These are phyloP conservation scores for Capillidium heterosporum DNA, from an alignment of 371 early-diverging fungal genomes.

Conservation along the genomic window DNA sequence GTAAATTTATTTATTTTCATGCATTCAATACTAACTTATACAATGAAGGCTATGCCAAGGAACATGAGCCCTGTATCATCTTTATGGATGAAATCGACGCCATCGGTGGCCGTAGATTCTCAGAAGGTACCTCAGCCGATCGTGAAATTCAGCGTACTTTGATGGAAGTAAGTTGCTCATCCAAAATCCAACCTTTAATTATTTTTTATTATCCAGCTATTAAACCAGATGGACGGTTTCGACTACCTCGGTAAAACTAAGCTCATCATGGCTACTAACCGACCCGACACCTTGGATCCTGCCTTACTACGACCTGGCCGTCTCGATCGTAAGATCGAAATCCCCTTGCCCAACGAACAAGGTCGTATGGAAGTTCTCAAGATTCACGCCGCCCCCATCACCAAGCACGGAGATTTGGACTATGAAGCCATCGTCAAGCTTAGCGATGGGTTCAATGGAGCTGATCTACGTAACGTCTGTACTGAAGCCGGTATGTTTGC, in stretches of 20 bases:
- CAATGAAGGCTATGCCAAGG: slow-evolving; percentile 78
- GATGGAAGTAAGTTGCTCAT: slow-evolving; percentile 53
- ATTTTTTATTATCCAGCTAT: slow-evolving; percentile 23
- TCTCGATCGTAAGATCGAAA: slow-evolving; percentile 98
- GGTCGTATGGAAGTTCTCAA: slow-evolving; percentile 95
- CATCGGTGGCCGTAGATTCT: slow-evolving; percentile 98
- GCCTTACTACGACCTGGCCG: slow-evolving; percentile 97
- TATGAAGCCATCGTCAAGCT: slow-evolving; percentile 97
- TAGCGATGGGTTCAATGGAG: slow-evolving; percentile 98
- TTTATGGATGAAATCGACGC: slow-evolving; percentile 99
- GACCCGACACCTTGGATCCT: slow-evolving; percentile 98
- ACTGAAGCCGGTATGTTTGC: slow-evolving; percentile 99
- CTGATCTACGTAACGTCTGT: slow-evolving; percentile 98
- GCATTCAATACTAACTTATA: neutral
- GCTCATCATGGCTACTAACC: slow-evolving; percentile 99
- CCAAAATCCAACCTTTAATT: neutral
- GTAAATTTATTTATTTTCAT: slow-evolving; percentile 16
- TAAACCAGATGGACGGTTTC: slow-evolving; percentile 99
- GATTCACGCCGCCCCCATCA: slow-evolving; percentile 88
- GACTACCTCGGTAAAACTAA: slow-evolving; percentile 97
- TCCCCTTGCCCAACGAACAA: slow-evolving; percentile 75
- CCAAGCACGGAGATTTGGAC: slow-evolving; percentile 91
- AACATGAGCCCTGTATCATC: slow-evolving; percentile 99
- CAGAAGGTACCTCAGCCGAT: slow-evolving; percentile 98
- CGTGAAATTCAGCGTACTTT: slow-evolving; percentile 99